Evolutionary conservation across 345 rosid genomes (phyloP).

Genomic region (Angophora floribunda): DNA sequence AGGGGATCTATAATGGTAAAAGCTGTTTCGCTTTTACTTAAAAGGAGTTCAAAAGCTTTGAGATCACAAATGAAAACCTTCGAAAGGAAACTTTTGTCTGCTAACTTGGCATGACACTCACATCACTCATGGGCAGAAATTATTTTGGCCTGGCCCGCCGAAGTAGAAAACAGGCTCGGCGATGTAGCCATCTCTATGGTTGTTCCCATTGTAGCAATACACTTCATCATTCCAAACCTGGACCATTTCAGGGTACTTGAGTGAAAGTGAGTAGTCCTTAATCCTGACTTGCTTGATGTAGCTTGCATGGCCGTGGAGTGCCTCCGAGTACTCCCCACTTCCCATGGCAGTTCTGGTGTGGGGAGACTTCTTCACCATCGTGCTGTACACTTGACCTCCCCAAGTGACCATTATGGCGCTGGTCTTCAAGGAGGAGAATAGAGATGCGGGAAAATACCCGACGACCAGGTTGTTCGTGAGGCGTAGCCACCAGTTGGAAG

Average conservation of each 20-base stretch:
- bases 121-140: constrained; percentile 8
- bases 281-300: constrained; percentile 31
- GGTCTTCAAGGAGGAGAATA: constrained; percentile 8
- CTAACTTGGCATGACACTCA: not conserved
- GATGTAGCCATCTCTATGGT: not conserved
- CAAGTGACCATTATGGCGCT: constrained; percentile 37
- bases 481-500: constrained; percentile 42
- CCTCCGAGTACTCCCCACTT: constrained; percentile 18
- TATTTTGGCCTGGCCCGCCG: constrained; percentile 38
- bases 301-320: not conserved
- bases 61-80: not conserved
- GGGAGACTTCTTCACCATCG: constrained; percentile 22
- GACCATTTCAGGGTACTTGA: constrained; percentile 27
- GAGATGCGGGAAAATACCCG: constrained; percentile 39
- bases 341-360: constrained; percentile 57
- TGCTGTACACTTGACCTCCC: constrained; percentile 55
- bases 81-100: not conserved
- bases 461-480: not conserved
- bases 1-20: not conserved
- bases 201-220: constrained; percentile 15
- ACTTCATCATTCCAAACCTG: constrained; percentile 11
- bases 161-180: constrained; percentile 25
- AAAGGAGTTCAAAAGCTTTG: not conserved
- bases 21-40: not conserved
- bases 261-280: constrained; percentile 14